A percentile compares a stretch with the other conserved stretches of the same genome.
Evolutionary conservation across 805 yeast genomes (phyloP).

Genomic region (Starmerella davenportii): DNA sequence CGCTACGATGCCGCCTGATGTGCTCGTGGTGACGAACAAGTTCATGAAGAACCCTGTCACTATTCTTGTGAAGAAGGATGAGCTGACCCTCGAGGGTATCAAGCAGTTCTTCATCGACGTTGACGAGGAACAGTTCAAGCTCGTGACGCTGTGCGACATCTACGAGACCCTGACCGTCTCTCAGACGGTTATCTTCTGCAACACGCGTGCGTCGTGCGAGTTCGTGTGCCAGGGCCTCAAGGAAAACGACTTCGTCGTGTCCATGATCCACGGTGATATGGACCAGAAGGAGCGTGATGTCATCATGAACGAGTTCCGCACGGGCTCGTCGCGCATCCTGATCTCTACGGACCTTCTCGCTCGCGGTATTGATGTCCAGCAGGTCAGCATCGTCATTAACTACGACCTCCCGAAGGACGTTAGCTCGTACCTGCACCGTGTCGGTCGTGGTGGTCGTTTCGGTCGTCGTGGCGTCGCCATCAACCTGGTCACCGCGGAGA

Average conservation of each 20-base stretch:
- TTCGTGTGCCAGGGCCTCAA: conserved; percentile 59
- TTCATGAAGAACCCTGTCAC: conserved; percentile 91
- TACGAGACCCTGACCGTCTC: conserved; percentile 91
- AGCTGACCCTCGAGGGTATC: conserved; percentile 87
- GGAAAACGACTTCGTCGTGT: conserved; percentile 72
- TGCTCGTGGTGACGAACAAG: conserved; percentile 73
- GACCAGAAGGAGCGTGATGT: conserved; percentile 83
- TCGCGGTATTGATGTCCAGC: conserved; percentile 96
- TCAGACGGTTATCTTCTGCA: conserved; percentile 95
- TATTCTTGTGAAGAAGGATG: conserved; percentile 88
- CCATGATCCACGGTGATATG: conserved; percentile 93
- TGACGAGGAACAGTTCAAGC: conserved; percentile 85
- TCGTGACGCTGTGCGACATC: conserved; percentile 82
- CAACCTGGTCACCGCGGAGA: conserved; percentile 74
- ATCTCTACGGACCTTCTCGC: conserved; percentile 93
- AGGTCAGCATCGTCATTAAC: conserved; percentile 84
- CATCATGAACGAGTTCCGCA: conserved; percentile 89
- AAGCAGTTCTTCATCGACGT: conserved; percentile 83
- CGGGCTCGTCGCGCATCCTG: conserved; percentile 81
- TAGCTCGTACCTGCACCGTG: conserved; percentile 92
- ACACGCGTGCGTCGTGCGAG: conserved; percentile 88
- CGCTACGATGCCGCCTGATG: conserved; percentile 90
- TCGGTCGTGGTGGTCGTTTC: conserved; percentile 96
- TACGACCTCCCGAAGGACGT: conserved; percentile 80
- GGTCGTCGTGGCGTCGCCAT: conserved; percentile 98